Conservation (phyloP, 1,284 basidiomycete genomes). For the Apiotrichum siamense region DNA sequence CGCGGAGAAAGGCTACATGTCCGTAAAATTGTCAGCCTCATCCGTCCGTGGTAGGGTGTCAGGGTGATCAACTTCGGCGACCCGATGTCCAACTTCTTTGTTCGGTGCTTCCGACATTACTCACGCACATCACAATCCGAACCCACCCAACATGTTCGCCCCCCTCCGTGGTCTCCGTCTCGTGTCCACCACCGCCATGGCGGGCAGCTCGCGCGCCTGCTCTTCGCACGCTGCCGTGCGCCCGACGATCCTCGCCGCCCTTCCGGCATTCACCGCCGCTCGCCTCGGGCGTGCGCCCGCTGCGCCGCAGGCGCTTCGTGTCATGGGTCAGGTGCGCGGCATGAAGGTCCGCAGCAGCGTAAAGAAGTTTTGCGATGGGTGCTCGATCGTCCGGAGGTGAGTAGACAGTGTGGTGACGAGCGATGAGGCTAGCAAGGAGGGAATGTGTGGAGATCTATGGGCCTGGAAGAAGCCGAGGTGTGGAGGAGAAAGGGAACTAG, state of each 20-base stretch:
- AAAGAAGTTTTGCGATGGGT: conserved; percentile 87
- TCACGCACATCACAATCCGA: neutral
- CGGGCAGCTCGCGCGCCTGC: conserved; percentile 6
- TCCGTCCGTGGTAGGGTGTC: too few relatives aligned
- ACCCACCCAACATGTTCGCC: neutral
- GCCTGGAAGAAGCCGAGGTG: neutral
- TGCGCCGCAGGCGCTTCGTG: conserved; percentile 15
- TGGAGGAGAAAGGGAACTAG: too few relatives aligned
- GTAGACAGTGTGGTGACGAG: conserved; percentile 5
- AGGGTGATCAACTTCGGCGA: too few relatives aligned
- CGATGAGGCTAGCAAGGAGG: neutral
- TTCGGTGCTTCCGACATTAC: too few relatives aligned
- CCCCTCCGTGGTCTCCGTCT: neutral
- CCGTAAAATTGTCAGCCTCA: too few relatives aligned
- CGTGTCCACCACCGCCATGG: neutral
- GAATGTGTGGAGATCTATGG: too few relatives aligned
- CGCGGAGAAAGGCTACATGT: too few relatives aligned
- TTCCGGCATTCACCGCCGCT: neutral
- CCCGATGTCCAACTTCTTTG: too few relatives aligned
- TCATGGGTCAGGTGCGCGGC: conserved; percentile 53
- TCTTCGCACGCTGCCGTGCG: conserved; percentile 9
- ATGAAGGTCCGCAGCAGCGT: conserved; percentile 97
- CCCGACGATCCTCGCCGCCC: neutral
- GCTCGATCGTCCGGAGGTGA: conserved; percentile 64
- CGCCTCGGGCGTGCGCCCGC: conserved; percentile 1